Percentiles rank a stretch among this genome's conserved stretches.
phyloP scores from a whole-genome alignment of 1,139 yeast species.

The Yamadazyma pseudoaaseri region DNA sequence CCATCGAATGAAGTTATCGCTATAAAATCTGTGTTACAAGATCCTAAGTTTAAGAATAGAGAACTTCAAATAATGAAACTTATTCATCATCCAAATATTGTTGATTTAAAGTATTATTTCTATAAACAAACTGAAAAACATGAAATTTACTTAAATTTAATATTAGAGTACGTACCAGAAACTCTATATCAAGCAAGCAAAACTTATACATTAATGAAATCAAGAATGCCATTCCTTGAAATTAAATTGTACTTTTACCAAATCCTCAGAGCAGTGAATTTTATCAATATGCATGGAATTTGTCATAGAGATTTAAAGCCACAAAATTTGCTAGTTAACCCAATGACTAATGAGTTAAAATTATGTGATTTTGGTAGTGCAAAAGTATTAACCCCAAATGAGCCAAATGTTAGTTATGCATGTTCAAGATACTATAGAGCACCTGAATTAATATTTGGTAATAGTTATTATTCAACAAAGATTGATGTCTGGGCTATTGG shows the following conservation, averaged over 20 bases:
- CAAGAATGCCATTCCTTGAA: conserved; percentile 85
- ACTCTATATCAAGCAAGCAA: conserved; percentile 89
- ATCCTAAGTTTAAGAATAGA: conserved; percentile 91
- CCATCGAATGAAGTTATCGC: conserved; percentile 84
- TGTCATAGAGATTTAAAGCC: conserved; percentile 93
- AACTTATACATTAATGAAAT: conserved; percentile 70
- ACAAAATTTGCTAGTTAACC: conserved; percentile 73
- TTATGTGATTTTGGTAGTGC: conserved; percentile 86
- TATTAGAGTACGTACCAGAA: conserved; percentile 91
- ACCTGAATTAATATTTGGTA: conserved; percentile 87
- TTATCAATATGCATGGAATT: conserved; percentile 88
- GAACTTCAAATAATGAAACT: conserved; percentile 95
- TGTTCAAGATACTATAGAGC: conserved; percentile 83
- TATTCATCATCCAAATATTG: conserved; percentile 82
- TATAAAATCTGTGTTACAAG: conserved; percentile 91
- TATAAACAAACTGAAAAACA: conserved; percentile 78
- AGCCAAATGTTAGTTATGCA: conserved; percentile 75
- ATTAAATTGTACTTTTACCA: conserved; percentile 90
- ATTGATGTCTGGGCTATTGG: conserved; percentile 98
- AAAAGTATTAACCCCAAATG: conserved; percentile 67
- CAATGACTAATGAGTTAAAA: conserved; percentile 60
- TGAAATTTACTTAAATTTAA: conserved; percentile 81
- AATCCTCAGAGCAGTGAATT: conserved; percentile 84
- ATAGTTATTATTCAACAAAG: conserved; percentile 90
- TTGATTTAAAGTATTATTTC: conserved; percentile 83